These are phyloP conservation scores for Ilyonectria robusta DNA, from an alignment of 2,329 filamentous ascomycete species.

Conservation along the genomic window DNA sequence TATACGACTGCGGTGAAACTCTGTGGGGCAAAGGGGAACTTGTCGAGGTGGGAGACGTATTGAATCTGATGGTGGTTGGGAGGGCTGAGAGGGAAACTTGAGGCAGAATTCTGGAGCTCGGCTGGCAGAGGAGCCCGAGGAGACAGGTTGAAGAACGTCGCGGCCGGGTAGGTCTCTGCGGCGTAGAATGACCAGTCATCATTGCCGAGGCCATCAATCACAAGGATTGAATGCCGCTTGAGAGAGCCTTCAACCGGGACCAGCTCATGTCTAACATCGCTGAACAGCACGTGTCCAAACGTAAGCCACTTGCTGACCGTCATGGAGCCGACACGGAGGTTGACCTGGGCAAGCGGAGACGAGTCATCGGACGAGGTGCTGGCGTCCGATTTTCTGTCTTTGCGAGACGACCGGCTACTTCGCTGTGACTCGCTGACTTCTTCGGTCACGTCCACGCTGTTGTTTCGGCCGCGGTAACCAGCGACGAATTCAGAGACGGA, in stretches of 20 bases:
- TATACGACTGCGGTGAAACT: constrained; percentile 84
- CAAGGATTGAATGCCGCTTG: constrained; percentile 75
- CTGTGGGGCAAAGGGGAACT: constrained; percentile 82
- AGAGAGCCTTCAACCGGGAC: constrained; percentile 55
- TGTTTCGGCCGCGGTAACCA: constrained; percentile 41
- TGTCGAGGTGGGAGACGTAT: constrained; percentile 72
- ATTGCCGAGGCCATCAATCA: constrained; percentile 88
- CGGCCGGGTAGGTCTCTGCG: constrained; percentile 82
- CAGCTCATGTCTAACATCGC: constrained; percentile 81
- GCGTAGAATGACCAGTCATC: constrained; percentile 91
- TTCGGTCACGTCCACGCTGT: constrained; percentile 34
- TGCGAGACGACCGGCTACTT: constrained; percentile 51
- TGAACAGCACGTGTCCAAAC: constrained; percentile 87
- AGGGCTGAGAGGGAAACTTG: constrained; percentile 69
- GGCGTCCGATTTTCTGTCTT: constrained; percentile 58
- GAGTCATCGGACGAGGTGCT: constrained; percentile 69
- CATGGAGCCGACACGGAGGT: constrained; percentile 84
- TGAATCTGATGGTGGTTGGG: constrained; percentile 83
- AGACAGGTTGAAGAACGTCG: constrained; percentile 83
- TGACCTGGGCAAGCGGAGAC: constrained; percentile 78
- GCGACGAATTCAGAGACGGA: constrained; percentile 59
- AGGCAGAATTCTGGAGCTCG: constrained; percentile 58
- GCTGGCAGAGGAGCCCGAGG: constrained; percentile 67
- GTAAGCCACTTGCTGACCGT: constrained; percentile 91
- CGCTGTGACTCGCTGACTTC: constrained; percentile 50